phyloP scores from a whole-genome alignment of 176 grass and related monocot species.

The maize (Zea mays) region DNA sequence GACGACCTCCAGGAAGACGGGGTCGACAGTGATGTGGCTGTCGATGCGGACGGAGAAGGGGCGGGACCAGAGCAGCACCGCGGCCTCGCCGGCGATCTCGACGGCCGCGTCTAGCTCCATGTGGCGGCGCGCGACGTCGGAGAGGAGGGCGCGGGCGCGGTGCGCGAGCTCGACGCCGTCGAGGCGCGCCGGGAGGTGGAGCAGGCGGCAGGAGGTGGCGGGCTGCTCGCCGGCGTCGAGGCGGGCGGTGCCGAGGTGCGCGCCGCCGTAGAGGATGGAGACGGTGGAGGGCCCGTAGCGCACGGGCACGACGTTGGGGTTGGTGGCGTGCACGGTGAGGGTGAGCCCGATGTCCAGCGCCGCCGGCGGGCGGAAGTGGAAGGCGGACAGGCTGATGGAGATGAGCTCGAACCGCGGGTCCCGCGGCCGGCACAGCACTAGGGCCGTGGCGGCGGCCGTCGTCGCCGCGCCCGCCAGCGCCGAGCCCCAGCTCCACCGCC shows the following conservation, averaged over 20 bases:
- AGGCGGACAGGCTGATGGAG: slow-evolving; percentile 72
- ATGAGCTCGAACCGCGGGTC: slow-evolving; percentile 78
- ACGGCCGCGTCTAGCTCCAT: slow-evolving; percentile 70
- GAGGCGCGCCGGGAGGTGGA: slow-evolving; percentile 70
- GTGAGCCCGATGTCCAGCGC: slow-evolving; percentile 72
- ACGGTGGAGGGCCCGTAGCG: slow-evolving; percentile 59
- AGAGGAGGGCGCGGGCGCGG: slow-evolving; percentile 50
- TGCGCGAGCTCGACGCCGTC: slow-evolving; percentile 61
- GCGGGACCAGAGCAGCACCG: slow-evolving; percentile 52
- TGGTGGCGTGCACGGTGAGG: slow-evolving; percentile 80
- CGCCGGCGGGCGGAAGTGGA: slow-evolving; percentile 64
- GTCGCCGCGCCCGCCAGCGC: slow-evolving; percentile 59
- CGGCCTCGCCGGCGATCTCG: slow-evolving; percentile 58
- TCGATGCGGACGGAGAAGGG: slow-evolving; percentile 68
- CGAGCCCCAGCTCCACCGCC: slow-evolving; percentile 66
- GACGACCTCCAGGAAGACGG: slow-evolving; percentile 68
- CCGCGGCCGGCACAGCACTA: slow-evolving; percentile 48
- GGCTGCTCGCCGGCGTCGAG: slow-evolving; percentile 68
- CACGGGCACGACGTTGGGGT: slow-evolving; percentile 78
- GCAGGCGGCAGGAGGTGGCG: slow-evolving; percentile 70
- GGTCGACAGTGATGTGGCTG: slow-evolving; percentile 75
- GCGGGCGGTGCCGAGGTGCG: slow-evolving; percentile 62
- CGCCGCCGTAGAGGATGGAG: slow-evolving; percentile 71
- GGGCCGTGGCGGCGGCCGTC: slow-evolving; percentile 39
- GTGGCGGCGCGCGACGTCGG: slow-evolving; percentile 49